These are phyloP conservation scores for Camellia japonica DNA, from an alignment of 148 eudicot species.

Conservation along the genomic window DNA sequence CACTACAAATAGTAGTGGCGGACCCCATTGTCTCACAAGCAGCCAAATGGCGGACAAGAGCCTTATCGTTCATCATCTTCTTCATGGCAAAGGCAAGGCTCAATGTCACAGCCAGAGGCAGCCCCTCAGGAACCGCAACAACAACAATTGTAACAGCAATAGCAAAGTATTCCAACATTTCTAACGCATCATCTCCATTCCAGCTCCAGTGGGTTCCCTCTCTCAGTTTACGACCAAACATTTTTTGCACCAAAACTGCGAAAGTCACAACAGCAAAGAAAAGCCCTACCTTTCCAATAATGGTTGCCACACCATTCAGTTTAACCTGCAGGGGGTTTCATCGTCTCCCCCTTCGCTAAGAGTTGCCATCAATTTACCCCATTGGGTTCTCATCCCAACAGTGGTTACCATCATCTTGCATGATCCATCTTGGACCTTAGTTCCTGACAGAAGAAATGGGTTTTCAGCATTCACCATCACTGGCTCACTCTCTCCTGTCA, in stretches of 20 bases:
- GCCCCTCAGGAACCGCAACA: slow-evolving; percentile 97
- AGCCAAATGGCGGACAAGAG: slow-evolving; percentile 86
- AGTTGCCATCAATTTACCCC: slow-evolving; percentile 98
- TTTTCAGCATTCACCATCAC: slow-evolving; percentile 63
- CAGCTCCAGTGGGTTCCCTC: slow-evolving; percentile 61
- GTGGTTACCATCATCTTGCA: slow-evolving; percentile 95
- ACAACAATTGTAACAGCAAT: slow-evolving; percentile 93
- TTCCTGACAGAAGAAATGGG: slow-evolving; percentile 88
- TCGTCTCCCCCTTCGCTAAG: slow-evolving; percentile 96
- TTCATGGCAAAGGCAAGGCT: slow-evolving; percentile 99
- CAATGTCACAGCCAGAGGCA: slow-evolving; percentile 89
- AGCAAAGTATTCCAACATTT: slow-evolving; percentile 82
- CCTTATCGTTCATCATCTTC: slow-evolving; percentile 99
- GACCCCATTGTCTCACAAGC: slow-evolving; percentile 99
- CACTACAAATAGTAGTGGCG: slow-evolving; percentile 89
- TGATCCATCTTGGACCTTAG: slow-evolving; percentile 96
- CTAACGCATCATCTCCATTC: slow-evolving; percentile 83
- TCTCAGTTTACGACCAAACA: slow-evolving; percentile 55
- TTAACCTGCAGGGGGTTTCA: slow-evolving; percentile 96
- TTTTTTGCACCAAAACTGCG: slow-evolving; percentile 72
- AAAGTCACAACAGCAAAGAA: slow-evolving; percentile 89
- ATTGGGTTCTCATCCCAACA: slow-evolving; percentile 96
- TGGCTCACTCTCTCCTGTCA: slow-evolving; percentile 98
- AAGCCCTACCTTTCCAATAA: slow-evolving; percentile 91
- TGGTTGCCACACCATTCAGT: slow-evolving; percentile 95